These are phyloP conservation scores for Blastomyces gilchristii DNA, from an alignment of 2,329 filamentous ascomycete species.

Conservation along the genomic window DNA sequence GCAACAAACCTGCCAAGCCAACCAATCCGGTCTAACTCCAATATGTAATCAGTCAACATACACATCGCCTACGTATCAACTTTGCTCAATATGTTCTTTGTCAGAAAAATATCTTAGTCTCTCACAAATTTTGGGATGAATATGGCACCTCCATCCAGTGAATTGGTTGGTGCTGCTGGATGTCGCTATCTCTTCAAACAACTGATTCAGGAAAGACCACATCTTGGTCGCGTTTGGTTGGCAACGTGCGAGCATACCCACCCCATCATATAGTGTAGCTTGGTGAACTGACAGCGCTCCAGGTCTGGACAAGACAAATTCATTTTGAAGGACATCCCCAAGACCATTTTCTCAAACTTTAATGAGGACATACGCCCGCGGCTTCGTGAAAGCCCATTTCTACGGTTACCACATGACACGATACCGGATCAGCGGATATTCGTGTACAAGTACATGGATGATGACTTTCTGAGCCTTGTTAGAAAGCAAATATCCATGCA, in stretches of 20 bases:
- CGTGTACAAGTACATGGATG: constrained; percentile 37
- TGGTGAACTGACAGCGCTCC: constrained; percentile 8
- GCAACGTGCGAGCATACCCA: constrained; percentile 19
- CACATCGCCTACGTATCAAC: no score
- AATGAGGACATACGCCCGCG: constrained; percentile 19
- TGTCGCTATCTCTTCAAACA: constrained; percentile 23
- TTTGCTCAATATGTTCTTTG: not conserved
- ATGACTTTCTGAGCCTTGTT: constrained; percentile 35
- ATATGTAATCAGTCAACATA: no score
- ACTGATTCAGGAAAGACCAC: constrained; percentile 25
- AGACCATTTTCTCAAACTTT: constrained; percentile 19
- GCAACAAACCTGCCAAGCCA: not conserved
- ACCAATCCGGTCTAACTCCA: not conserved
- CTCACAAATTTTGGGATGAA: not conserved
- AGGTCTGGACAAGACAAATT: constrained; percentile 19
- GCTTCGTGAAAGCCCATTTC: constrained; percentile 25
- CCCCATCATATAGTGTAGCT: constrained; percentile 2
- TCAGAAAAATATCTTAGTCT: not conserved
- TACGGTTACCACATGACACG: constrained; percentile 33
- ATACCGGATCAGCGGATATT: constrained; percentile 37
- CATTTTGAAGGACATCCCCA: constrained; percentile 21
- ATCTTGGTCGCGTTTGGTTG: constrained; percentile 25
- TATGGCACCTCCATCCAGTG: constrained; percentile 15
- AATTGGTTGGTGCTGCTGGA: constrained; percentile 21
- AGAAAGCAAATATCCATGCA: constrained; percentile 31